Percentiles rank a stretch among this genome's conserved stretches.
These are phyloP conservation scores for Musa troglodytarum DNA, from an alignment of 176 grass and related monocot species.

Conservation along the genomic window DNA sequence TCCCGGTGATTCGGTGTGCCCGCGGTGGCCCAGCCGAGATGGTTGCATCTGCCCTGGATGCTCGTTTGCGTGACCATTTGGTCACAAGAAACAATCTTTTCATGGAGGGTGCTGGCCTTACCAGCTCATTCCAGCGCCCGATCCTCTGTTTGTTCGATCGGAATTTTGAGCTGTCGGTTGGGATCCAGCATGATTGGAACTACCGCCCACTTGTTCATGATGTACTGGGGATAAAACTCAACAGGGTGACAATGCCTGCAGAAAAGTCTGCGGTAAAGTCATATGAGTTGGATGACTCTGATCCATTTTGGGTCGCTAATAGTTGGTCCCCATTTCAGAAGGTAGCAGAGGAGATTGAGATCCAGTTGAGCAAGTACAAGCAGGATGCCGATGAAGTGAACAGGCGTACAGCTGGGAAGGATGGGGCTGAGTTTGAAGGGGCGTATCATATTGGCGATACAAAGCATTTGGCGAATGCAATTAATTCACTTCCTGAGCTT, in stretches of 20 bases:
- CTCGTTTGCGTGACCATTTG: constrained; percentile 67
- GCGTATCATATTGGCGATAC: constrained; percentile 91
- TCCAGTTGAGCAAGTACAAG: constrained; percentile 77
- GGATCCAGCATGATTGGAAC: constrained; percentile 87
- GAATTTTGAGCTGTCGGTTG: constrained; percentile 71
- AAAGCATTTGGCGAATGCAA: constrained; percentile 82
- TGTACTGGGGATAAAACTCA: constrained; percentile 67
- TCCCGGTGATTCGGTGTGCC: constrained; percentile 75
- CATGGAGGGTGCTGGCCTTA: constrained; percentile 39
- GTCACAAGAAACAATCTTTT: constrained; percentile 78
- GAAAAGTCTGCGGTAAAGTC: constrained; percentile 49
- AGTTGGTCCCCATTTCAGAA: constrained; percentile 82
- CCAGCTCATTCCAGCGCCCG: constrained; percentile 62
- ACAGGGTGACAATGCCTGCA: constrained; percentile 37
- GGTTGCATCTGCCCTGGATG: constrained; percentile 59
- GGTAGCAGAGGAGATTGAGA: constrained; percentile 77
- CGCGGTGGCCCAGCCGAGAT: constrained; percentile 77
- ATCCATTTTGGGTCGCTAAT: constrained; percentile 75
- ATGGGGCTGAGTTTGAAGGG: constrained; percentile 79
- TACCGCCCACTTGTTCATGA: constrained; percentile 85
- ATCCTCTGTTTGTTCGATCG: constrained; percentile 74
- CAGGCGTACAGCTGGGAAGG: constrained; percentile 51
- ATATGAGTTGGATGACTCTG: constrained; percentile 76
- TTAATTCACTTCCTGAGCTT: constrained; percentile 84
- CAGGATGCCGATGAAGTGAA: constrained; percentile 94